phyloP scores from a whole-genome alignment of 164 flowering plant genomes.

The Platanus orientalis region DNA sequence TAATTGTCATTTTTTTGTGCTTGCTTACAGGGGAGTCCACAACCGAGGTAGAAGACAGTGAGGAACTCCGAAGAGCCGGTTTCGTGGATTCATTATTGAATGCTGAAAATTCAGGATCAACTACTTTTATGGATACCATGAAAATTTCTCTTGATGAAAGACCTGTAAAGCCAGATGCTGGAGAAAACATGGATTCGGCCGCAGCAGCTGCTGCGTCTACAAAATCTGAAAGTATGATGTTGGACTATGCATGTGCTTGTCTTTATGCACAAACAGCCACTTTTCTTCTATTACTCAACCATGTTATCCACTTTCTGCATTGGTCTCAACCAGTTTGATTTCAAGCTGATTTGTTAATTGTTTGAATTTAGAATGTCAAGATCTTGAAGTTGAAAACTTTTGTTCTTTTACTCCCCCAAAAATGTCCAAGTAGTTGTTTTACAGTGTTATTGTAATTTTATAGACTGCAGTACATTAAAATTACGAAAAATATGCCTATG shows the following conservation, averaged over 20 bases:
- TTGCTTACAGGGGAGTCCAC: constrained; percentile 47
- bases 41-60: constrained; percentile 32
- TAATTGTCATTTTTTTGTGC: constrained; percentile 7
- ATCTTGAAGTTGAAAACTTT: too few species aligned
- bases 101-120: constrained; percentile 21
- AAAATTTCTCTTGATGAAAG: constrained; percentile 21
- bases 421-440: too few species aligned
- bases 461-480: too few species aligned
- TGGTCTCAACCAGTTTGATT: too few species aligned
- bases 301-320: too few species aligned
- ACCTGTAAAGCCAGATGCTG: constrained; percentile 18
- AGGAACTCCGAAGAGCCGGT: constrained; percentile 56
- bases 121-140: constrained; percentile 10
- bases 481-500: too few species aligned
- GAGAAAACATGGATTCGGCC: constrained; percentile 18
- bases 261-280: too few species aligned
- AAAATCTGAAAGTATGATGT: constrained; percentile 37
- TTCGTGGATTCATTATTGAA: constrained; percentile 74
- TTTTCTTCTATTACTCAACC: too few species aligned
- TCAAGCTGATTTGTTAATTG: too few species aligned
- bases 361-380: too few species aligned
- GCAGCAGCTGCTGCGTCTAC: constrained; percentile 24
- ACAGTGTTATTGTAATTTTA: too few species aligned
- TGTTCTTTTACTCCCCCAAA: too few species aligned
- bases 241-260: neutral